A percentile compares a stretch with the other conserved stretches of the same genome.
Evolutionary conservation across 1,284 basidiomycete species (phyloP).

Genomic region (Leccinum griseonigrum): DNA sequence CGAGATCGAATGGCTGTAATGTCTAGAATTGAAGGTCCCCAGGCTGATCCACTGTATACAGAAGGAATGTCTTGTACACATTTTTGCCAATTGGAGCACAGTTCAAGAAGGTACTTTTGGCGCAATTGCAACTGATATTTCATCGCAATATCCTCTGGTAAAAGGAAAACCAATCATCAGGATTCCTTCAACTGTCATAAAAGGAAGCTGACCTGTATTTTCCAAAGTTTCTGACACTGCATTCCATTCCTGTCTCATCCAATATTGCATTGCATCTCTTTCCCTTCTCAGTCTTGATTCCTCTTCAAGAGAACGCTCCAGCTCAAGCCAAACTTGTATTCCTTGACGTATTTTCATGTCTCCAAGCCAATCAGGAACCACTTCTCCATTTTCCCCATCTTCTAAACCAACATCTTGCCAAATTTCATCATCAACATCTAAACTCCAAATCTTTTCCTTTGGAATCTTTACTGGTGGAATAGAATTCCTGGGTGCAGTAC

Average conservation of each 20-base stretch:
- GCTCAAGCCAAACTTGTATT: background rate
- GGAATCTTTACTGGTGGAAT: background rate
- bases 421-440: background rate
- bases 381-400: background rate
- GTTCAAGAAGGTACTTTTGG: too few species aligned
- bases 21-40: too few species aligned
- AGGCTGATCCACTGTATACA: too few species aligned
- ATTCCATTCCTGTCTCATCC: background rate
- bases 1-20: too few species aligned
- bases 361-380: background rate
- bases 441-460: background rate
- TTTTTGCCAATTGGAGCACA: too few species aligned
- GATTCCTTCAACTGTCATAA: too few species aligned
- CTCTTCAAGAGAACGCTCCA: background rate
- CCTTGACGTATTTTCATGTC: background rate
- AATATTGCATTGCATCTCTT: background rate
- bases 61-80: too few species aligned
- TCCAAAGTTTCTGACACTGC: background rate
- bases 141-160: too few species aligned
- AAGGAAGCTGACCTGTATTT: too few species aligned
- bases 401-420: background rate
- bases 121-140: too few species aligned
- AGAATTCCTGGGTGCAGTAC: too few species aligned
- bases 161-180: too few species aligned
- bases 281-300: background rate